phyloP scores from a whole-genome alignment of 495 filamentous ascomycete species.

The Tetracladium marchalianum region DNA sequence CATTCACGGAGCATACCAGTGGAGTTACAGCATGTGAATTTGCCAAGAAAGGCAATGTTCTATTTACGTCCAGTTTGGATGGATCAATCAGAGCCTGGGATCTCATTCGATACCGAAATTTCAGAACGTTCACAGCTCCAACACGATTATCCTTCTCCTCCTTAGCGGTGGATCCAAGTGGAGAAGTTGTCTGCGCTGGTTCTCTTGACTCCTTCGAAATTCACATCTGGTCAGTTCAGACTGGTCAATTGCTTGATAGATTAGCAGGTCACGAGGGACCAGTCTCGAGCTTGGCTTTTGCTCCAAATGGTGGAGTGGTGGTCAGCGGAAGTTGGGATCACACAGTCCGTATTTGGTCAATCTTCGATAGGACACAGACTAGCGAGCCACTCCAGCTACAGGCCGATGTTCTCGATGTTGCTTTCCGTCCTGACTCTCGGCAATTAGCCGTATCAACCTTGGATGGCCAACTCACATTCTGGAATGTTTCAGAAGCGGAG shows the following conservation, averaged over 20 bases:
- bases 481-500: slow-evolving; percentile 78
- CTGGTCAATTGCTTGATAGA: slow-evolving; percentile 85
- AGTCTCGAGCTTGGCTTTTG: slow-evolving; percentile 76
- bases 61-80: slow-evolving; percentile 91
- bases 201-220: slow-evolving; percentile 94
- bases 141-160: slow-evolving; percentile 85
- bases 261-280: slow-evolving; percentile 91
- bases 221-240: slow-evolving; percentile 97
- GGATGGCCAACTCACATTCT: slow-evolving; percentile 91
- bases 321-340: slow-evolving; percentile 93
- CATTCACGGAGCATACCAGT: slow-evolving; percentile 93
- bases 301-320: slow-evolving; percentile 70
- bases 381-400: slow-evolving; percentile 86
- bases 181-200: slow-evolving; percentile 90
- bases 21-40: slow-evolving; percentile 95
- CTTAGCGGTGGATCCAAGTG: slow-evolving; percentile 90
- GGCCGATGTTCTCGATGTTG: slow-evolving; percentile 79
- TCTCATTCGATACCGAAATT: slow-evolving; percentile 90
- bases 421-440: slow-evolving; percentile 80
- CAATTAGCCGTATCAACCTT: slow-evolving; percentile 87
- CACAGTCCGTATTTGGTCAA: slow-evolving; percentile 89
- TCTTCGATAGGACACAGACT: slow-evolving; percentile 88
- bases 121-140: slow-evolving; percentile 90
- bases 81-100: slow-evolving; percentile 95
- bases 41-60: slow-evolving; percentile 83